A percentile compares a stretch with the other conserved stretches of the same genome.
Conservation (phyloP, 1,139 yeast species). For the Fermentozyma sake region DNA sequence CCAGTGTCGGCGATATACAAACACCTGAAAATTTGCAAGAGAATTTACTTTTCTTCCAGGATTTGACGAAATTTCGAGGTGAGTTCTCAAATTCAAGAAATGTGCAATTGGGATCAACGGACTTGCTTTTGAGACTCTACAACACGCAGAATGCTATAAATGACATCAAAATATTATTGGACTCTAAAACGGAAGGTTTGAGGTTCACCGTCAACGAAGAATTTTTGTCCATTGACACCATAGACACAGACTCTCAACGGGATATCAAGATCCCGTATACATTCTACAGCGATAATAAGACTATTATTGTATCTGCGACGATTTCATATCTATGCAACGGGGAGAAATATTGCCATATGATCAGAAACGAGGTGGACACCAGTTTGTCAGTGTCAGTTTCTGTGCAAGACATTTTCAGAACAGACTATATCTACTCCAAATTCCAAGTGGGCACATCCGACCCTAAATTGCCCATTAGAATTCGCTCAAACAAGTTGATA, state of each 20-base stretch:
- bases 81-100: conserved; percentile 1
- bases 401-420: conserved; percentile 70
- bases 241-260: conserved; percentile 15
- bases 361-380: conserved; percentile 40
- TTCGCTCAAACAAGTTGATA: conserved; percentile 40
- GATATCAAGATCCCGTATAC: conserved; percentile 20
- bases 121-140: conserved; percentile 15
- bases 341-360: conserved; percentile 17
- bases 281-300: conserved; percentile 22
- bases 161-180: conserved; percentile 13
- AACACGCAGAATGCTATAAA: conserved; percentile 15
- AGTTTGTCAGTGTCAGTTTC: conserved; percentile 60
- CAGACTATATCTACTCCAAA: conserved; percentile 54
- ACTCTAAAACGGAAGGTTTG: conserved; percentile 16
- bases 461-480: conserved; percentile 48
- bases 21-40: conserved; percentile 1
- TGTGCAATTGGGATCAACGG: conserved; percentile 14
- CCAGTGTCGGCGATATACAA: too few relatives aligned
- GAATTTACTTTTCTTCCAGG: conserved; percentile 1
- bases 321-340: conserved; percentile 26
- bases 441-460: conserved; percentile 63
- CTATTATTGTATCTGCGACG: conserved; percentile 23
- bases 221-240: conserved; percentile 5
- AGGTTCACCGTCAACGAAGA: conserved; percentile 6
- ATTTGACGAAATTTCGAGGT: conserved; percentile 3